Conservation (phyloP, 176 grass and related monocot species). For the Juncus inflexus region DNA sequence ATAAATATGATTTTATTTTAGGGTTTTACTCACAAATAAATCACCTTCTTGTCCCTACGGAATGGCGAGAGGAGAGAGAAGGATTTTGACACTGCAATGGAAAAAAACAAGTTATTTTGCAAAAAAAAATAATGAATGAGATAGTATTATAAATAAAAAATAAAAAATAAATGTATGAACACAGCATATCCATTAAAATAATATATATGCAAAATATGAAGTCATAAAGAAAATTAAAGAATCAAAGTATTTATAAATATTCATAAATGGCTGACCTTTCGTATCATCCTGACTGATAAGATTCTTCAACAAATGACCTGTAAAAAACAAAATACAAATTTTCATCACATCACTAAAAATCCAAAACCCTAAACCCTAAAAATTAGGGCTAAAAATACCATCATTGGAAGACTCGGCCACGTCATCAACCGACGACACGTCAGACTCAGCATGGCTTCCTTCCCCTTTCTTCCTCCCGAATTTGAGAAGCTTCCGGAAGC, state of each 20-base stretch:
- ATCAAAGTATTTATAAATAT: background rate
- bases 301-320: conserved; percentile 31
- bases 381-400: conserved; percentile 35
- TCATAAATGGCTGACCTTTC: conserved; percentile 23
- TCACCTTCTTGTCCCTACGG: conserved; percentile 24
- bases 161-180: too few species aligned
- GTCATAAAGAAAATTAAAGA: too few species aligned
- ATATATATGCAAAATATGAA: too few species aligned
- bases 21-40: conserved; percentile 8
- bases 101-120: background rate
- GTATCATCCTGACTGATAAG: conserved; percentile 26
- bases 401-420: conserved; percentile 38
- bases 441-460: conserved; percentile 40
- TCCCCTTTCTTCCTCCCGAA: conserved; percentile 71
- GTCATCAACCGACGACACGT: conserved; percentile 60
- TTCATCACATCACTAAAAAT: too few species aligned
- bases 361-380: too few species aligned
- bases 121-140: background rate
- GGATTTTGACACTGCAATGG: conserved; percentile 19
- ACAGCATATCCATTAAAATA: too few species aligned
- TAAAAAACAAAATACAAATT: background rate
- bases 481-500: conserved; percentile 84
- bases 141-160: too few species aligned
- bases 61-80: conserved; percentile 28
- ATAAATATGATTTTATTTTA: background rate